Conservation (phyloP, 176 grass and related monocot genomes). For the Carex scoparia region DNA sequence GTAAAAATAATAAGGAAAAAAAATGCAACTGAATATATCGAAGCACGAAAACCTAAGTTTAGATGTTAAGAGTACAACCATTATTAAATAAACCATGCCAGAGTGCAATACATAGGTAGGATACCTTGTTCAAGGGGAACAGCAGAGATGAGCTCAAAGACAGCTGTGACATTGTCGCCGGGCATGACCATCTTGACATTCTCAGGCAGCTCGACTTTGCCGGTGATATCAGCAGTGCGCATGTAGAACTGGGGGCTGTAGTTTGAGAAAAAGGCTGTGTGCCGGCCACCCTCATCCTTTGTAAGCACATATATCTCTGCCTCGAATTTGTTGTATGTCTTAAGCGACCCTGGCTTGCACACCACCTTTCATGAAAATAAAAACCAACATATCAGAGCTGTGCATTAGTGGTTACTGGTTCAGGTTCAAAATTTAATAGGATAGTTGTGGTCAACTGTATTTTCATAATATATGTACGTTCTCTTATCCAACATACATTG, state of each 20-base stretch:
- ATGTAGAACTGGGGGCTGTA: constrained; percentile 97
- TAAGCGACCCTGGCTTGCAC: constrained; percentile 72
- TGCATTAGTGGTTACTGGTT: not conserved
- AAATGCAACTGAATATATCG: not conserved
- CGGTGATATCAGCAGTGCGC: constrained; percentile 89
- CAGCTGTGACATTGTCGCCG: constrained; percentile 75
- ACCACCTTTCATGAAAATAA: constrained; percentile 51
- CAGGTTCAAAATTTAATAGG: not conserved
- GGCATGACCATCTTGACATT: constrained; percentile 84
- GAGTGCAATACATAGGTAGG: not conserved
- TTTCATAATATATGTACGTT: not conserved
- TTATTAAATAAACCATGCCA: not conserved
- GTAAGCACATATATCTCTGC: constrained; percentile 85
- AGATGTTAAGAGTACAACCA: not conserved
- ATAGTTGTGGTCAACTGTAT: not conserved
- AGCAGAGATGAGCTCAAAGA: constrained; percentile 71
- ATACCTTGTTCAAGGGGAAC: constrained; percentile 91
- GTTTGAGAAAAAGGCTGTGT: constrained; percentile 76
- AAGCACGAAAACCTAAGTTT: not conserved
- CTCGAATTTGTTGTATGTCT: constrained; percentile 84
- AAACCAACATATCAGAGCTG: not conserved
- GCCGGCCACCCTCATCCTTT: constrained; percentile 94
- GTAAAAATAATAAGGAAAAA: not conserved
- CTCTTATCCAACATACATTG: constrained; percentile 1
- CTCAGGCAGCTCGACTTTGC: constrained; percentile 62